Evolutionary conservation across 768 basidiomycete genomes (phyloP).

Genomic region (Omphalotus guepiniiformis): DNA sequence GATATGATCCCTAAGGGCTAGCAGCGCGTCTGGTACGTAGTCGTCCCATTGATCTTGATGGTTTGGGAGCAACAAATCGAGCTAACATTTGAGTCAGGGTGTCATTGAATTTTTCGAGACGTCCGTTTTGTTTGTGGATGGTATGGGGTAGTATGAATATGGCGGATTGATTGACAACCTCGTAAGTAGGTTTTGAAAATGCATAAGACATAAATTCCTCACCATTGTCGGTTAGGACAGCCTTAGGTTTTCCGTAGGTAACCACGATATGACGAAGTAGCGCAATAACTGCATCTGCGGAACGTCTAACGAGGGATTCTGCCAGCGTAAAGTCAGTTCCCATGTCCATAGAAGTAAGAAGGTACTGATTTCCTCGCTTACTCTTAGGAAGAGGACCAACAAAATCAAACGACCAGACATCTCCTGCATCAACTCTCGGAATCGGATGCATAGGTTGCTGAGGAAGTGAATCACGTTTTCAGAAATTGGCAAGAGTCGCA

Average conservation of each 20-base stretch:
- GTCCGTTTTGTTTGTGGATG: constrained; percentile 8
- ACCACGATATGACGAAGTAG: constrained; percentile 11
- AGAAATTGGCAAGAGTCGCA: constrained; percentile 19
- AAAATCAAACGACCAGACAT: constrained; percentile 18
- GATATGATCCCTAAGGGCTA: constrained; percentile 15
- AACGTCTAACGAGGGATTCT: constrained; percentile 5
- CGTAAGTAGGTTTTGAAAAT: constrained; percentile 8
- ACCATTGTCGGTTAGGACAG: constrained; percentile 18
- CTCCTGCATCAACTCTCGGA: constrained; percentile 14
- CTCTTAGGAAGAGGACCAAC: constrained; percentile 15
- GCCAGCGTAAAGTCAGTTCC: constrained; percentile 12
- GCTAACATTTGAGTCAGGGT: constrained; percentile 14
- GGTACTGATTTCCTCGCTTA: constrained; percentile 15
- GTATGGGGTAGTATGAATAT: constrained; percentile 15
- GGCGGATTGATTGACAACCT: constrained; percentile 11
- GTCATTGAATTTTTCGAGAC: constrained; percentile 8
- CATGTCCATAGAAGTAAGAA: constrained; percentile 16
- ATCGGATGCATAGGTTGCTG: constrained; percentile 18
- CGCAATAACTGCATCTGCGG: constrained; percentile 7
- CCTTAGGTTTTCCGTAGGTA: constrained; percentile 12
- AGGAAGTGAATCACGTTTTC: constrained; percentile 8
- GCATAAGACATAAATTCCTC: constrained; percentile 19
- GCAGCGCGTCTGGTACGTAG: constrained; percentile 15
- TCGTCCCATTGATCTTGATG: constrained; percentile 13
- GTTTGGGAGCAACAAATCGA: constrained; percentile 9